These are phyloP conservation scores for Symbiodinium natans DNA, from an alignment of 73 alveolate genomes.

Conservation along the genomic window DNA sequence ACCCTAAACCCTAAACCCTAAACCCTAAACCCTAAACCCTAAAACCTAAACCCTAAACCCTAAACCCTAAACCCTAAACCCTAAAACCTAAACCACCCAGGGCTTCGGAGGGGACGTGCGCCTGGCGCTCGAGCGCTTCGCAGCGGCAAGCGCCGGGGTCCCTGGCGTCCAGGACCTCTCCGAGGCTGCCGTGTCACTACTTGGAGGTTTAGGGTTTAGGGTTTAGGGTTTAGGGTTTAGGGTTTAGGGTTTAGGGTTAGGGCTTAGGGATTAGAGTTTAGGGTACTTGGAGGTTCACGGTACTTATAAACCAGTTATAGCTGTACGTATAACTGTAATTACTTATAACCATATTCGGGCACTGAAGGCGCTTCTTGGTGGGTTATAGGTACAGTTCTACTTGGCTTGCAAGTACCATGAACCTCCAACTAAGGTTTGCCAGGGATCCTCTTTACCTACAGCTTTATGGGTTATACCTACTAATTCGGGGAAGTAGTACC, in stretches of 20 bases:
- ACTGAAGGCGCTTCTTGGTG: too few relatives aligned
- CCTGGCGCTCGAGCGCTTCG: conserved; percentile 96
- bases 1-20: not conserved
- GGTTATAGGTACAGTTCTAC: too few relatives aligned
- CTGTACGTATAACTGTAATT: too few relatives aligned
- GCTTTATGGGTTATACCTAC: too few relatives aligned
- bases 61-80: not conserved
- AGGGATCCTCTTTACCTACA: too few relatives aligned
- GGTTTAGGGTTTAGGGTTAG: not conserved
- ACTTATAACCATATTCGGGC: too few relatives aligned
- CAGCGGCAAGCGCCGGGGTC: conserved; percentile 98
- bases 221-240: not conserved
- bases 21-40: not conserved
- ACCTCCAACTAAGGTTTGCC: too few relatives aligned
- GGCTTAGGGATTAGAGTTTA: not conserved
- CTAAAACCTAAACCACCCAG: not conserved
- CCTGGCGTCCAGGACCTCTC: conserved; percentile 98
- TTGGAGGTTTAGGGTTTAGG: not conserved
- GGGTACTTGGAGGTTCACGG: too few relatives aligned
- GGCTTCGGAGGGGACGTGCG: not conserved
- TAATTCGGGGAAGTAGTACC: too few relatives aligned
- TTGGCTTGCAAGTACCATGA: too few relatives aligned
- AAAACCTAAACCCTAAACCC: not conserved
- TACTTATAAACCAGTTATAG: too few relatives aligned
- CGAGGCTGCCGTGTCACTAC: not conserved